A percentile compares a stretch with the other conserved stretches of the same genome.
Conservation (phyloP, 1,284 basidiomycete genomes). For the Rhizoctonia solani region DNA sequence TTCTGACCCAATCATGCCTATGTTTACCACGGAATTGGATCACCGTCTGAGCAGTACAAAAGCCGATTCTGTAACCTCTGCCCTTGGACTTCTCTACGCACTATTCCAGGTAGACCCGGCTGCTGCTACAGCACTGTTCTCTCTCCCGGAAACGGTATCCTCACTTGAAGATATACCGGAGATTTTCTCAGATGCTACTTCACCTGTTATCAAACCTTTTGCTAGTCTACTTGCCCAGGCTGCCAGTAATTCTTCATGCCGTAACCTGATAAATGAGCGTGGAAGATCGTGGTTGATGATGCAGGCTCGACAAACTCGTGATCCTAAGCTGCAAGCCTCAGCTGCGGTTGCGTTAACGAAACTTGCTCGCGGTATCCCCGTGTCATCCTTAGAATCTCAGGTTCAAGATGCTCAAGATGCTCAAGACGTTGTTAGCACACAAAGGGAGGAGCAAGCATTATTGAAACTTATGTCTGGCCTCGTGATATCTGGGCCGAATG, state of each 20-base stretch:
- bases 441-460: conserved; percentile 36
- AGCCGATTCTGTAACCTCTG: conserved; percentile 19
- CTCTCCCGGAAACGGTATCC: conserved; percentile 62
- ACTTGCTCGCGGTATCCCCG: conserved; percentile 64
- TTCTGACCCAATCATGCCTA: not conserved
- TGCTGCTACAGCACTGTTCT: conserved; percentile 63
- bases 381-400: conserved; percentile 36
- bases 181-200: conserved; percentile 52
- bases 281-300: conserved; percentile 64
- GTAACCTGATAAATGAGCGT: conserved; percentile 61
- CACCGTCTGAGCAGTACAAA: conserved; percentile 12
- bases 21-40: conserved; percentile 13
- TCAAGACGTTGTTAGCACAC: too few species aligned
- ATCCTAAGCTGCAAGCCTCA: conserved; percentile 58
- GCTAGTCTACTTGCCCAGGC: conserved; percentile 75
- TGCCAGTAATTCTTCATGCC: conserved; percentile 69
- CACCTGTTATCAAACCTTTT: conserved; percentile 54
- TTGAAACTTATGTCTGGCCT: conserved; percentile 27
- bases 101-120: conserved; percentile 76
- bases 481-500: conserved; percentile 6
- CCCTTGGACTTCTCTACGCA: conserved; percentile 64
- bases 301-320: conserved; percentile 55
- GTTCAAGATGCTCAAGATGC: conserved; percentile 7
- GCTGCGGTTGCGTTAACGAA: conserved; percentile 80
- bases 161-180: conserved; percentile 67